phyloP scores from a whole-genome alignment of 2,329 filamentous ascomycete species.

The Fusarium hostae region DNA sequence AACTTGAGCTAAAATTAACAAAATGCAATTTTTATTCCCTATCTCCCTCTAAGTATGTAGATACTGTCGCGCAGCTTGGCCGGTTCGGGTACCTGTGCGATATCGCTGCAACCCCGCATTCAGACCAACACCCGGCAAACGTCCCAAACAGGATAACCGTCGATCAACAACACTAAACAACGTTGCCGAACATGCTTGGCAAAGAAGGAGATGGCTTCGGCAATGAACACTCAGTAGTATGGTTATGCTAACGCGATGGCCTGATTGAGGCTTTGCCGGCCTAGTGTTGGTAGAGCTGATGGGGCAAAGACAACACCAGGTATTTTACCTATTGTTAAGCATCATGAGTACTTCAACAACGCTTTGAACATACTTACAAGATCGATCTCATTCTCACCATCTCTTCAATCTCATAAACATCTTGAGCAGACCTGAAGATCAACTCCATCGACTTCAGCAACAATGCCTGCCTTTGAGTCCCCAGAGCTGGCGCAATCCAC shows the following conservation, averaged over 20 bases:
- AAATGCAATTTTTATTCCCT: neutral
- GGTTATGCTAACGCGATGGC: neutral
- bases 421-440: neutral
- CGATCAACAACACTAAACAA: neutral
- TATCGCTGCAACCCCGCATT: constrained; percentile 1
- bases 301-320: neutral
- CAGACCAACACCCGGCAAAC: too few species aligned
- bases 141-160: too few species aligned
- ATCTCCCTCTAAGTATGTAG: neutral
- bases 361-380: neutral
- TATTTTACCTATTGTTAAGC: neutral
- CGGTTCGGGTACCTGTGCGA: neutral
- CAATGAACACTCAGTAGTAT: too few species aligned
- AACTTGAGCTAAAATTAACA: neutral
- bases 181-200: neutral
- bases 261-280: neutral
- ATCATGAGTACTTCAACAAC: neutral
- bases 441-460: neutral
- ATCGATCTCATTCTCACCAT: neutral
- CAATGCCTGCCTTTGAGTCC: constrained; percentile 33
- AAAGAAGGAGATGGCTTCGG: neutral
- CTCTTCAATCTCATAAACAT: neutral
- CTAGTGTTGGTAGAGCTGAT: neutral
- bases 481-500: constrained; percentile 12
- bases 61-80: accelerated